phyloP scores from a whole-genome alignment of 169 alveolate species.

The Plasmodium adleri region DNA sequence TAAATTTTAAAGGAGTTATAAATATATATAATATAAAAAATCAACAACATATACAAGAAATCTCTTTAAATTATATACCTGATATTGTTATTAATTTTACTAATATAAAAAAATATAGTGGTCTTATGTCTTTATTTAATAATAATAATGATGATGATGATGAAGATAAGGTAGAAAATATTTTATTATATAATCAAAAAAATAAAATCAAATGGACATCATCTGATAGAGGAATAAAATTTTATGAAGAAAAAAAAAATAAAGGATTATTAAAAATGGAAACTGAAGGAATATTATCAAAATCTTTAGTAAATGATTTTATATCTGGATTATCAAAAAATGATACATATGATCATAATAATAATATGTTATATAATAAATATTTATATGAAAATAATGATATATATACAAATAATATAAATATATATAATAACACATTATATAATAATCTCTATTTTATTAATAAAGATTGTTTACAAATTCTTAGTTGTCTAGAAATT shows the following conservation, averaged over 20 bases:
- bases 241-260: neutral
- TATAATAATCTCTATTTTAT: slow-evolving; percentile 29
- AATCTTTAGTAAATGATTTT: too few relatives aligned
- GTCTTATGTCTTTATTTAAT: neutral
- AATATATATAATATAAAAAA: slow-evolving; percentile 46
- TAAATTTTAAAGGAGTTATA: slow-evolving; percentile 13
- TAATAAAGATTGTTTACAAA: slow-evolving; percentile 8
- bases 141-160: too few relatives aligned
- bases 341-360: neutral
- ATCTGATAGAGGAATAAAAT: neutral
- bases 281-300: neutral
- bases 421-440: neutral
- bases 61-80: neutral
- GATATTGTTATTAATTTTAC: slow-evolving; percentile 1
- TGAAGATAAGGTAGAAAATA: too few relatives aligned
- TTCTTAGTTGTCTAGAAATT: slow-evolving; percentile 34
- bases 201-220: neutral
- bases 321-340: neutral
- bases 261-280: neutral
- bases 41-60: slow-evolving; percentile 61
- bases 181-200: neutral
- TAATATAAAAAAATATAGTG: neutral
- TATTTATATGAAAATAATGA: neutral
- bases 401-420: too few relatives aligned
- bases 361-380: too few relatives aligned